Evolutionary conservation across 805 yeast species (phyloP).

Genomic region (Yamadazyma tumulicola): DNA sequence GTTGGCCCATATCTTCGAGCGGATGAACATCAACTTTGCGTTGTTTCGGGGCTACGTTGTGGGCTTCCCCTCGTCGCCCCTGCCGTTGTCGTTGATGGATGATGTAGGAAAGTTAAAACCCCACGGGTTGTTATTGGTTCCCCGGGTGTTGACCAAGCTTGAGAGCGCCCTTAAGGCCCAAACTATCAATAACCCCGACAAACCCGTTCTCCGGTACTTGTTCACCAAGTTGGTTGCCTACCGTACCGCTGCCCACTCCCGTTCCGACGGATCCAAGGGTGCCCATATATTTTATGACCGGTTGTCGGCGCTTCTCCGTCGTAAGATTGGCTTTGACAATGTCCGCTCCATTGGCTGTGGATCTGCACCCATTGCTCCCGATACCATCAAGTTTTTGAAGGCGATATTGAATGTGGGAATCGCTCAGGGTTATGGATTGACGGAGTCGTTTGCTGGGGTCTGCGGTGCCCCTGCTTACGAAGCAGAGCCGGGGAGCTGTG

Average conservation of each 20-base stretch:
- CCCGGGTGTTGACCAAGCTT: constrained; percentile 36
- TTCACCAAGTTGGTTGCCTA: constrained; percentile 20
- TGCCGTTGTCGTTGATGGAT: constrained; percentile 25
- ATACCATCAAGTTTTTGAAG: constrained; percentile 57
- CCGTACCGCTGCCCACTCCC: constrained; percentile 28
- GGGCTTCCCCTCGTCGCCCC: constrained; percentile 47
- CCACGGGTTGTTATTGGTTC: constrained; percentile 28
- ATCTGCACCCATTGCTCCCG: constrained; percentile 70
- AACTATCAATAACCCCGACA: constrained; percentile 23
- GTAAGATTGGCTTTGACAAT: constrained; percentile 37
- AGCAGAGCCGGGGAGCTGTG: constrained; percentile 31
- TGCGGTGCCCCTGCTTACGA: constrained; percentile 41
- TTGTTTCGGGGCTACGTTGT: constrained; percentile 46
- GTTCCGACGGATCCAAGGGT: constrained; percentile 36
- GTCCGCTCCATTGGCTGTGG: constrained; percentile 32
- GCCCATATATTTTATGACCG: constrained; percentile 32
- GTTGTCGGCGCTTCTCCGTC: constrained; percentile 23
- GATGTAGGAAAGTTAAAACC: constrained; percentile 29
- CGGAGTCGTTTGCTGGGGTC: constrained; percentile 62
- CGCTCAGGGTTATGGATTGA: constrained; percentile 69
- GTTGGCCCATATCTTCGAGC: constrained; percentile 57
- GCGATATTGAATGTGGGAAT: constrained; percentile 56
- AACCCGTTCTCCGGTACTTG: constrained; percentile 20
- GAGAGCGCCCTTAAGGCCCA: constrained; percentile 25
- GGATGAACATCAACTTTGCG: constrained; percentile 43